These are phyloP conservation scores for Sporothrix curviconia DNA, from an alignment of 2,329 filamentous ascomycete species.

Conservation along the genomic window DNA sequence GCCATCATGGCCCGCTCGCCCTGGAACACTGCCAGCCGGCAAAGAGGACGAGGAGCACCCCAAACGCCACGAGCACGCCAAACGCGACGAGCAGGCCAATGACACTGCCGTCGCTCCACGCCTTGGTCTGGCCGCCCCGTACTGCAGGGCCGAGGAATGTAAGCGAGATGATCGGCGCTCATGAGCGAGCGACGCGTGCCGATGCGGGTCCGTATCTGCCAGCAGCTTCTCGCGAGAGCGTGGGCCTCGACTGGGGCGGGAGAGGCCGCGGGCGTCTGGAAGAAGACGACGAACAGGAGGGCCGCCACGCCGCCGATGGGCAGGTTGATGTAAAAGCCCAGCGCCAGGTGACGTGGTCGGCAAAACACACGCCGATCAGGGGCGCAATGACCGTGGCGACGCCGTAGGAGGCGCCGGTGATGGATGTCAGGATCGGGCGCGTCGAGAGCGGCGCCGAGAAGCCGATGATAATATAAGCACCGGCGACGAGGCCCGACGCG, in stretches of 20 bases:
- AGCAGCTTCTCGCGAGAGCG: slow-evolving; percentile 33
- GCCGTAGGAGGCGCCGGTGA: slow-evolving; percentile 18
- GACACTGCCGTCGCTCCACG: slow-evolving; percentile 30
- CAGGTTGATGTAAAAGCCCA: slow-evolving; percentile 30
- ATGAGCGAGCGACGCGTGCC: slow-evolving; percentile 34
- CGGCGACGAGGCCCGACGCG: slow-evolving; percentile 36
- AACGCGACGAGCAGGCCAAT: not conserved
- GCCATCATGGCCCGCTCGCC: slow-evolving; percentile 47
- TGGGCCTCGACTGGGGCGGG: slow-evolving; percentile 25
- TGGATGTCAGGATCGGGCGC: slow-evolving; percentile 25
- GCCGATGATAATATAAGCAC: slow-evolving; percentile 36
- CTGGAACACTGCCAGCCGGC: slow-evolving; percentile 20
- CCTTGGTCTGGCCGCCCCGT: slow-evolving; percentile 34
- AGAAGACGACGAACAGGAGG: slow-evolving; percentile 28
- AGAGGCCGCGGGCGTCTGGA: slow-evolving; percentile 29
- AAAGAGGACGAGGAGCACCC: not conserved
- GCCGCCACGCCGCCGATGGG: slow-evolving; percentile 26
- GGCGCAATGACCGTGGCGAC: slow-evolving; percentile 27
- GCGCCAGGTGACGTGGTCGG: slow-evolving; percentile 25
- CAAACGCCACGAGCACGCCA: slow-evolving; percentile 11
- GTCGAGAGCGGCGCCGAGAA: slow-evolving; percentile 23
- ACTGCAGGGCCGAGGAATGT: slow-evolving; percentile 38
- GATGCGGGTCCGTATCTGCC: slow-evolving; percentile 37
- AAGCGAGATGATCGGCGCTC: slow-evolving; percentile 32
- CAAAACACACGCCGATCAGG: slow-evolving; percentile 25